Percentiles rank a stretch among this genome's conserved stretches.
Conservation (phyloP, 2,329 filamentous ascomycete genomes). For the Fusarium lateritium region DNA sequence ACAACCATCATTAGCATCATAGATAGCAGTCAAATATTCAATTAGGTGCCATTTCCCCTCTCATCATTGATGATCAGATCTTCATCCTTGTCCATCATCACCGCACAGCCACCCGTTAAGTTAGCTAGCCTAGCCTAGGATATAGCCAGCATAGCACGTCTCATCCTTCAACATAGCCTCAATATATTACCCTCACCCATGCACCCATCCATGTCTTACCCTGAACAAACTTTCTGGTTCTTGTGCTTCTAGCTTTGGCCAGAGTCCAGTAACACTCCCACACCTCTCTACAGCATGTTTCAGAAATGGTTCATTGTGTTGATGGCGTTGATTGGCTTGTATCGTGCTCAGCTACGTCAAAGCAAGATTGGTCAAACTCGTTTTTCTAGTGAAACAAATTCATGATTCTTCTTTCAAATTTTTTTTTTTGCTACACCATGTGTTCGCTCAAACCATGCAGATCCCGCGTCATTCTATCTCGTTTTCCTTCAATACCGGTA, state of each 20-base stretch:
- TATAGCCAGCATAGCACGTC: neutral
- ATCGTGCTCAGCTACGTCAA: slow-evolving; percentile 1
- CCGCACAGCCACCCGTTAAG: slow-evolving; percentile 32
- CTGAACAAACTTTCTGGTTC: slow-evolving; percentile 13
- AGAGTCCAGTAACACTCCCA: neutral
- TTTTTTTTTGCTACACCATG: neutral
- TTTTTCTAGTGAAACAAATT: neutral
- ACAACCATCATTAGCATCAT: slow-evolving; percentile 6
- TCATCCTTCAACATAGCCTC: slow-evolving; percentile 39
- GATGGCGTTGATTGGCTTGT: slow-evolving; percentile 1
- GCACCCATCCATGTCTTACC: slow-evolving; percentile 34
- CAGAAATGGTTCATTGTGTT: slow-evolving; percentile 4
- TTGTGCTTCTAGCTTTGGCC: neutral
- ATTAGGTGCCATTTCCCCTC: slow-evolving; percentile 7
- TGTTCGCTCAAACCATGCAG: neutral
- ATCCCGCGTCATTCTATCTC: slow-evolving; percentile 15
- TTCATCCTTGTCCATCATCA: slow-evolving; percentile 26
- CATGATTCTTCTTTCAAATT: neutral
- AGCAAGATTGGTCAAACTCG: neutral
- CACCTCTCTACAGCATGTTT: slow-evolving; percentile 26
- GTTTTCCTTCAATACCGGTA: neutral
- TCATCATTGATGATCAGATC: slow-evolving; percentile 3
- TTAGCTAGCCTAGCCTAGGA: neutral
- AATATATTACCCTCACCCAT: neutral
- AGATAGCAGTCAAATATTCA: neutral